Base-by-base conservation (phyloP, 169 alveolate genomes). In the Babesia ovis region DNA sequence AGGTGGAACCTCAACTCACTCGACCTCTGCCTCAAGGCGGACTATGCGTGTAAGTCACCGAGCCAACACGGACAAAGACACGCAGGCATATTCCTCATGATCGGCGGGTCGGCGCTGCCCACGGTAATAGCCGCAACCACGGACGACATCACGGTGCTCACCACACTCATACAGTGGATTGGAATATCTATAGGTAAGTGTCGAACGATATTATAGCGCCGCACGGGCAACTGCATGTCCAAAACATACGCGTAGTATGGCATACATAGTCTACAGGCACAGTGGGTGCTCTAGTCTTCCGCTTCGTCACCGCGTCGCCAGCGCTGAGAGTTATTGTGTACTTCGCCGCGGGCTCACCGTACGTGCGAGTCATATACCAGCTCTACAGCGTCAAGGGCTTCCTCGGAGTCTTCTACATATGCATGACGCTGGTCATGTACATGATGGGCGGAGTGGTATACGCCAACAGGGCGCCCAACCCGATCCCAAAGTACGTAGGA, bases 61-160 rank as follows among this genome's bases (percentile, higher is more conserved):
- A 39, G 18, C n/a, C 60, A 55, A 53, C 64, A 53, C 34, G 68
- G 48, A 48, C 34, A 61, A 27, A 62, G 54, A 57, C 77, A 60
- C 57, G 60, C 83, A 51, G 93, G 84, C 25, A 88, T 88, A 35
- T 88, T 88, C 41, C 68, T 88, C 70, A 88, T 88, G 91, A 84
- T 88, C 14, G 89, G 93, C 54, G 91, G 90, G 5, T 75, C 91
- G 35, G 81, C 72, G 31, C 18, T 83, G 23, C 93, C 93, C 8
- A 59, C 71, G 18, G 53, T 74, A 5, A 53, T 70, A 20, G 59
- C 74, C 43, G 42, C 53, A n/a, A 61, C 75, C 43, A 84, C 46
- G 46, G 66, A 71, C 31, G 66, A 74, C 66, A 37, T 68, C 43
- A 37, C 66, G 25, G 55, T 71, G 34, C 45, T 60, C 12, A 53